phyloP scores from a whole-genome alignment of 108 stramenopile species.

The Skeletonema menzelii region DNA sequence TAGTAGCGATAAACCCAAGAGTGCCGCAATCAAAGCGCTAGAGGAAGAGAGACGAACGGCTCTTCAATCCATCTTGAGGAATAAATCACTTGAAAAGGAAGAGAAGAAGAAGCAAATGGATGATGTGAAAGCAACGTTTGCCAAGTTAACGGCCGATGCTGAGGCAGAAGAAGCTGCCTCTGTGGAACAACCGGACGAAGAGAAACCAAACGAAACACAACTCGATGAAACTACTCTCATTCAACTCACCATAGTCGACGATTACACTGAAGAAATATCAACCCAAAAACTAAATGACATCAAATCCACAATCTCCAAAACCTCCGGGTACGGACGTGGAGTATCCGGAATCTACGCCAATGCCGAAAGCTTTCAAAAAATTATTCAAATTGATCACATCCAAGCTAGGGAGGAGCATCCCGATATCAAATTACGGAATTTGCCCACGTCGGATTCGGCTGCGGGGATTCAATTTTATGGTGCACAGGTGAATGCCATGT shows the following conservation, averaged over 20 bases:
- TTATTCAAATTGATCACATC: not conserved
- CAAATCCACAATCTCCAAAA: conserved; percentile 5
- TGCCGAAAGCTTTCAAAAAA: not conserved
- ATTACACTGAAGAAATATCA: conserved; percentile 34
- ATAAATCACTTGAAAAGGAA: conserved; percentile 4
- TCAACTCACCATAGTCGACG: conserved; percentile 40
- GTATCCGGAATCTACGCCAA: conserved; percentile 21
- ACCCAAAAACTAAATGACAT: not conserved
- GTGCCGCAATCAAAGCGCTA: not conserved
- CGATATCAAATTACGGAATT: conserved; percentile 43
- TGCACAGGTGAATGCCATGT: not conserved
- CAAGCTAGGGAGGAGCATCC: conserved; percentile 32
- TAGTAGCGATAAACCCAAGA: not conserved
- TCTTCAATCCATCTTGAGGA: not conserved
- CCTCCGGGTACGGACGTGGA: conserved; percentile 14
- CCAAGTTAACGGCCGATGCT: not conserved
- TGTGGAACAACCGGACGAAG: not conserved
- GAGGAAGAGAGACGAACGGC: not conserved
- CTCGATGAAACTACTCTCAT: conserved; percentile 12
- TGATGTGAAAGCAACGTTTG: conserved; percentile 13
- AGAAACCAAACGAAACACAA: not conserved
- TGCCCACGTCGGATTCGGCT: conserved; percentile 19
- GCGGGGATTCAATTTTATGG: conserved; percentile 6
- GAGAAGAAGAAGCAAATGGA: conserved; percentile 5
- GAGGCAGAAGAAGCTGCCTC: not conserved